These are phyloP conservation scores for Trichoderma aggressivum DNA, from an alignment of 2,329 filamentous ascomycete genomes.

Conservation along the genomic window DNA sequence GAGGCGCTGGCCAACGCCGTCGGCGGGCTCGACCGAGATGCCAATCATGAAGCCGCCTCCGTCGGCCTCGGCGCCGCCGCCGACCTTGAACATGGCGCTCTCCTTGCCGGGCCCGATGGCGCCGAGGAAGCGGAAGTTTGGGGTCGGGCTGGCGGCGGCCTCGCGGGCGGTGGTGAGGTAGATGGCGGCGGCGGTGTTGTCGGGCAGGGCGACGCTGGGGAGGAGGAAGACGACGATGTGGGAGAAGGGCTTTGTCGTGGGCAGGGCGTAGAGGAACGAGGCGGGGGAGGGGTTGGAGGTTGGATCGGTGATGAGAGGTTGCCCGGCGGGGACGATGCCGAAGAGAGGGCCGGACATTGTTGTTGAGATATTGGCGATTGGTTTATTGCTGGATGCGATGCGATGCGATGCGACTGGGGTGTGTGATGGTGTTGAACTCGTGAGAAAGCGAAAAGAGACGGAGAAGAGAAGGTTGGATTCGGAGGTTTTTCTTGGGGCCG, in stretches of 20 bases:
- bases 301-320: conserved; percentile 54
- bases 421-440: not conserved
- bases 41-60: conserved; percentile 65
- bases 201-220: conserved; percentile 70
- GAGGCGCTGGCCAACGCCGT: conserved; percentile 67
- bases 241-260: conserved; percentile 56
- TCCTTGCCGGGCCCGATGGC: conserved; percentile 88
- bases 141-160: conserved; percentile 40
- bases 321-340: conserved; percentile 59
- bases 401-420: not conserved
- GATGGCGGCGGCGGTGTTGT: conserved; percentile 78
- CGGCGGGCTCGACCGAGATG: conserved; percentile 74
- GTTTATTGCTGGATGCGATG: not conserved
- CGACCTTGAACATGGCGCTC: conserved; percentile 83
- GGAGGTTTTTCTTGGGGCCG: not conserved
- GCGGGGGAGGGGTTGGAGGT: conserved; percentile 51
- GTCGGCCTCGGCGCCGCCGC: conserved; percentile 27
- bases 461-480: not conserved
- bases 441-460: not conserved
- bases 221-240: conserved; percentile 89
- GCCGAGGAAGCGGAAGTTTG: conserved; percentile 79
- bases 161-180: conserved; percentile 64
- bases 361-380: not conserved
- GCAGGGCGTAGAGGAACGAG: conserved; percentile 55
- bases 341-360: conserved; percentile 49